These are phyloP conservation scores for Kodamaea kaohsiungensis DNA, from an alignment of 805 yeast genomes.

Conservation along the genomic window DNA sequence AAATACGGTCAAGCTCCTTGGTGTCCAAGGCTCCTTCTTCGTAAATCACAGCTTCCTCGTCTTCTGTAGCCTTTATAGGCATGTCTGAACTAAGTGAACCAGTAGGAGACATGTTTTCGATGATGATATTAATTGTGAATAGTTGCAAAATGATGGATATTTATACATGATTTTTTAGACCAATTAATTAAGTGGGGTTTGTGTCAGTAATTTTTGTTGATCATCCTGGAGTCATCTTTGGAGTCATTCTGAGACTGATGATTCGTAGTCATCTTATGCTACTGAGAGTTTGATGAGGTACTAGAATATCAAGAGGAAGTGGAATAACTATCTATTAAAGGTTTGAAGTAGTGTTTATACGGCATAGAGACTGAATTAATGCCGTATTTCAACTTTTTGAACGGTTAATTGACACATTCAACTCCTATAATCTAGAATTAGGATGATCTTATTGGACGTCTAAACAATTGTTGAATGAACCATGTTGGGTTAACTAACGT, in stretches of 20 bases:
- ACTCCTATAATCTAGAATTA: no score
- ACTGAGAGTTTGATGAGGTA: not conserved
- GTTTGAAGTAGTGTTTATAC: not conserved
- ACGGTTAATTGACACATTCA: no score
- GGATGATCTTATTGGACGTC: not conserved
- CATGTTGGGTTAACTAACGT: not conserved
- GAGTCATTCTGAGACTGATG: not conserved
- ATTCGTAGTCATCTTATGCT: not conserved
- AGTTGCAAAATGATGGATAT: not conserved
- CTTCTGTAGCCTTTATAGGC: not conserved
- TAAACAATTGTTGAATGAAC: not conserved
- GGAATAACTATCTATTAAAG: no score
- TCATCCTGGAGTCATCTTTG: not conserved
- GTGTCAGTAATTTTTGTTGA: not conserved
- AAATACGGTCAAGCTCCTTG: conserved; percentile 50
- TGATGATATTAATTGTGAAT: not conserved
- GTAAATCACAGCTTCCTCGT: conserved; percentile 10
- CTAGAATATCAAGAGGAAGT: not conserved
- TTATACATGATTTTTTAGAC: not conserved
- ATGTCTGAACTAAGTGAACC: not conserved
- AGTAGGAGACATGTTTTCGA: not conserved
- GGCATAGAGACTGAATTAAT: not conserved
- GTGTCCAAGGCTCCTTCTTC: not conserved
- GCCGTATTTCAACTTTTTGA: no score
- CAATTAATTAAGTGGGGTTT: not conserved